phyloP scores from a whole-genome alignment of 2,329 filamentous ascomycete genomes.

The Setomelanomma holmii region DNA sequence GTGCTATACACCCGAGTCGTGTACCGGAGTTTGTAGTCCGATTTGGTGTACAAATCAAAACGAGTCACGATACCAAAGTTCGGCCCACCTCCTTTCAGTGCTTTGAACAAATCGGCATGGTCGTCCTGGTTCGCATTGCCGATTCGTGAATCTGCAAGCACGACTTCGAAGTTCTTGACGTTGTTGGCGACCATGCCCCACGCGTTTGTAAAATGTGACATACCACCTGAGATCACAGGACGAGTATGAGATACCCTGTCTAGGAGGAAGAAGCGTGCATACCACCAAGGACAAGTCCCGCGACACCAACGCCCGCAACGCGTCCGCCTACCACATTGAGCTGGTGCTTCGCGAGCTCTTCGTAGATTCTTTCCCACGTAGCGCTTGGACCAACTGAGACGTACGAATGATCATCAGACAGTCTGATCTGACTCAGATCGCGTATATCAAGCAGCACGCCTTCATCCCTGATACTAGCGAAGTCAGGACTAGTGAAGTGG shows the following conservation, averaged over 20 bases:
- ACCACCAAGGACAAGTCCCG: slow-evolving; percentile 55
- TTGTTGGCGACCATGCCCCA: slow-evolving; percentile 56
- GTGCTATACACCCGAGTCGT: too few relatives aligned
- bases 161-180: slow-evolving; percentile 54
- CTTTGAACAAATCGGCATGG: slow-evolving; percentile 46
- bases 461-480: slow-evolving; percentile 54
- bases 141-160: slow-evolving; percentile 55
- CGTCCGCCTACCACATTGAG: slow-evolving; percentile 52
- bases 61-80: slow-evolving; percentile 53
- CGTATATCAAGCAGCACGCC: slow-evolving; percentile 56
- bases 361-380: slow-evolving; percentile 45
- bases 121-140: slow-evolving; percentile 27
- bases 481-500: slow-evolving; percentile 57
- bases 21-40: too few relatives aligned
- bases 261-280: too few relatives aligned
- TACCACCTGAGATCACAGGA: too few relatives aligned
- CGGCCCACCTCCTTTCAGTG: slow-evolving; percentile 48
- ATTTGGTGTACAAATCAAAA: too few relatives aligned
- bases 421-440: slow-evolving; percentile 39
- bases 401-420: slow-evolving; percentile 32
- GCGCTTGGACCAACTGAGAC: slow-evolving; percentile 42
- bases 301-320: slow-evolving; percentile 57
- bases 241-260: too few relatives aligned
- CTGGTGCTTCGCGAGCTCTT: slow-evolving; percentile 49
- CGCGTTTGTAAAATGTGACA: too few relatives aligned